Percentiles rank a stretch among this genome's conserved stretches.
phyloP scores from a whole-genome alignment of 2,329 filamentous ascomycete genomes.

The Corinectria fuckeliana region DNA sequence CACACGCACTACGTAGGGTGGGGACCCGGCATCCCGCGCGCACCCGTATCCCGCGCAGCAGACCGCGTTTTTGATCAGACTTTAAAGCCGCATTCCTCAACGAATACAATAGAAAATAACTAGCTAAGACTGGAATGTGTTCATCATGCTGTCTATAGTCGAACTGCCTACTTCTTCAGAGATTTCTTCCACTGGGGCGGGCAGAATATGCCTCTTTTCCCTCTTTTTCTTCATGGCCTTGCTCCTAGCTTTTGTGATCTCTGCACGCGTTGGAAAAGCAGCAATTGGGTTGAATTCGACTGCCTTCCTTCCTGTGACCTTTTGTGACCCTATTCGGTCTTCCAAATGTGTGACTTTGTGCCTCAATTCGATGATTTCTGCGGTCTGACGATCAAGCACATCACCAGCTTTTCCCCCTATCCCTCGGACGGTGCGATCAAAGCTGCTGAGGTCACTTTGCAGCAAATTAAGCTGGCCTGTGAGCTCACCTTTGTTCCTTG shows the following conservation, averaged over 20 bases:
- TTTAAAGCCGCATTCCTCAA: too few relatives aligned
- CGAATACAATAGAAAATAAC: too few relatives aligned
- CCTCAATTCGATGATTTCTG: not conserved
- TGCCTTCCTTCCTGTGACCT: not conserved
- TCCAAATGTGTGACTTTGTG: not conserved
- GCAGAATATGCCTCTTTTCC: too few relatives aligned
- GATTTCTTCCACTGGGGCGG: too few relatives aligned
- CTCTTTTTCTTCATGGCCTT: too few relatives aligned
- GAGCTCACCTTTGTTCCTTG: not conserved
- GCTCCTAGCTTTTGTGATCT: not conserved
- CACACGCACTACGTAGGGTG: constrained; percentile 2
- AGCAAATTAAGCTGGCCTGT: not conserved
- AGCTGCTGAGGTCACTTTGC: not conserved
- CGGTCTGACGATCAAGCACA: not conserved
- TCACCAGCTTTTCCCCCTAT: not conserved
- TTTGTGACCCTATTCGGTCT: not conserved
- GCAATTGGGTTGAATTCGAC: not conserved
- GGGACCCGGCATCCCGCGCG: too few relatives aligned
- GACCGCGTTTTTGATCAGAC: too few relatives aligned
- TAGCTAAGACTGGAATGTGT: too few relatives aligned
- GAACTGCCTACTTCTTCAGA: too few relatives aligned
- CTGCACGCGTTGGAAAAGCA: not conserved
- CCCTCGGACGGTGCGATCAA: not conserved
- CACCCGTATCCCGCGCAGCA: too few relatives aligned
- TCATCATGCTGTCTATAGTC: too few relatives aligned